Conservation (phyloP, 2,329 filamentous ascomycete genomes). For the Pseudogymnoascus sp. region DNA sequence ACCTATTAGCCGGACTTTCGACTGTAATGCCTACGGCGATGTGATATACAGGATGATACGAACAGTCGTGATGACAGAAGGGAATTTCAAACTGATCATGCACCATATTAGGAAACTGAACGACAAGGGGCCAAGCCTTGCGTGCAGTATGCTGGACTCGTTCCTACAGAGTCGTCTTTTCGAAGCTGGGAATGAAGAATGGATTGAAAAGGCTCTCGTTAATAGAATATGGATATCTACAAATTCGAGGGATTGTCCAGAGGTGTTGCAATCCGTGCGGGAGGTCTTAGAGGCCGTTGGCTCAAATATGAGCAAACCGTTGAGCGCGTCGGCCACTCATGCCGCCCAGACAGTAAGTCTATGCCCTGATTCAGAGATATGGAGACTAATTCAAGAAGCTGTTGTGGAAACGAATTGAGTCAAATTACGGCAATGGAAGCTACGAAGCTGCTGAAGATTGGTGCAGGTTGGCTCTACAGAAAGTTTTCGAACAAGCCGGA, state of each 20-base stretch:
- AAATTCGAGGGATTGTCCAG: conserved; percentile 31
- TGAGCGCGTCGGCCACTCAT: conserved; percentile 54
- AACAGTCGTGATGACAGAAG: conserved; percentile 49
- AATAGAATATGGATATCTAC: conserved; percentile 59
- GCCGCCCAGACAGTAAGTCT: conserved; percentile 55
- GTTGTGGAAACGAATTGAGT: conserved; percentile 72
- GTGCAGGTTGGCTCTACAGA: conserved; percentile 62
- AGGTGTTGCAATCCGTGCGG: conserved; percentile 31
- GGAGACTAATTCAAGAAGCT: conserved; percentile 40
- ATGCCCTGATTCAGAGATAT: not conserved
- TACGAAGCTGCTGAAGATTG: conserved; percentile 53
- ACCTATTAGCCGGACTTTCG: conserved; percentile 38
- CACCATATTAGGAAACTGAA: conserved; percentile 60
- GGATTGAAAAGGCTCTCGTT: conserved; percentile 62
- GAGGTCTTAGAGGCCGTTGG: conserved; percentile 39
- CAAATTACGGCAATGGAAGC: conserved; percentile 42
- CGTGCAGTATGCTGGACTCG: conserved; percentile 48
- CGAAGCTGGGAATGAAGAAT: conserved; percentile 39
- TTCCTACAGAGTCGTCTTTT: conserved; percentile 53
- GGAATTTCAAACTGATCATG: conserved; percentile 57
- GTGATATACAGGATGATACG: conserved; percentile 55
- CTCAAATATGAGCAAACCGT: conserved; percentile 34
- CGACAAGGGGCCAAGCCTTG: conserved; percentile 40
- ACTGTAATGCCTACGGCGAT: conserved; percentile 39
- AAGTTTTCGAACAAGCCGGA: conserved; percentile 56